Percentiles rank a stretch among this genome's conserved stretches.
phyloP scores from a whole-genome alignment of 352 stramenopile species.

The Phytophthora sansomeana region DNA sequence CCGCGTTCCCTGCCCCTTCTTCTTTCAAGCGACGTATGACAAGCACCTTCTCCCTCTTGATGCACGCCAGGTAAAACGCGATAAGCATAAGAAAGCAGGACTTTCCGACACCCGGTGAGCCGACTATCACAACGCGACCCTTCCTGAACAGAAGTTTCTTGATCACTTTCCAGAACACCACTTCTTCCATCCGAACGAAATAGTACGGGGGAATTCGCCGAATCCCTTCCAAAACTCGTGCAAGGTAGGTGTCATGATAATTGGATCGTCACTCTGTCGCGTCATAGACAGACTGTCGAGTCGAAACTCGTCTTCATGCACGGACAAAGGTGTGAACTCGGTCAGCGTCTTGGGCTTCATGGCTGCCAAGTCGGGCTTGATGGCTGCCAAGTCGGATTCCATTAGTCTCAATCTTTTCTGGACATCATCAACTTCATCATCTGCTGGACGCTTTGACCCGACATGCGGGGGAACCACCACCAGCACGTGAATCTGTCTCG shows the following conservation, averaged over 20 bases:
- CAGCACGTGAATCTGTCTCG: too few species aligned
- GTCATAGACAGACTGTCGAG: too few species aligned
- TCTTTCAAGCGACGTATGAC: constrained; percentile 34
- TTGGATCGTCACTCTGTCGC: too few species aligned
- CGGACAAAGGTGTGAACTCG: too few species aligned
- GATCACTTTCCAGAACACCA: constrained; percentile 22
- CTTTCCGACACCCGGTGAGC: constrained; percentile 33
- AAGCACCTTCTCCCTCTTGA: constrained; percentile 28
- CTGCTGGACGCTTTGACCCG: too few species aligned
- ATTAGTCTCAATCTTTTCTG: too few species aligned
- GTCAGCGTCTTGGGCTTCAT: too few species aligned
- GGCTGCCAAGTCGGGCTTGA: too few species aligned
- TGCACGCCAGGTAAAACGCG: constrained; percentile 25
- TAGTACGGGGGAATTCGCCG: constrained; percentile 16
- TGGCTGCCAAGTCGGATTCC: too few species aligned
- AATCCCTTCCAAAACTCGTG: constrained; percentile 19
- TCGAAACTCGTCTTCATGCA: too few species aligned
- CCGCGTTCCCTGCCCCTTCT: constrained; percentile 1
- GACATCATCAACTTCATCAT: too few species aligned
- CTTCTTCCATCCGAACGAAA: constrained; percentile 26
- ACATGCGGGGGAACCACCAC: too few species aligned
- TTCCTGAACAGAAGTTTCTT: constrained; percentile 8
- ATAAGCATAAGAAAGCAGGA: constrained; percentile 35
- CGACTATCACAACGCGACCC: constrained; percentile 27
- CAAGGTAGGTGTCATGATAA: constrained; percentile 10